phyloP scores from a whole-genome alignment of 2,329 filamentous ascomycete species.

The Chrysoporthe puriensis region DNA sequence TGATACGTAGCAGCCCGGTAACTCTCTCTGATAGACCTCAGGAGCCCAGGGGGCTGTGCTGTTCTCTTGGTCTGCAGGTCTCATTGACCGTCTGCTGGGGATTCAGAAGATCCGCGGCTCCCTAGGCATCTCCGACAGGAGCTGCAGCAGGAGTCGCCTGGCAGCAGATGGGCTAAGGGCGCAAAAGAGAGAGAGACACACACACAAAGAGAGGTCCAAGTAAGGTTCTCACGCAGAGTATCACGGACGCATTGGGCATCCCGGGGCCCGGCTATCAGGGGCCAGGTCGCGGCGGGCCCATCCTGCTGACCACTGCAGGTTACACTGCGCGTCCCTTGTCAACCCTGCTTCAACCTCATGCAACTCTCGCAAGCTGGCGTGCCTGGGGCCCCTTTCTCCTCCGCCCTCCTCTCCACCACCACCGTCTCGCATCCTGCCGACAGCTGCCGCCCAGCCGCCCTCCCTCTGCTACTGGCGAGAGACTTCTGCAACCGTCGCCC shows the following conservation, averaged over 20 bases:
- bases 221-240: not conserved
- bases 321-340: slow-evolving; percentile 5
- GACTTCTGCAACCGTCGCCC: slow-evolving; percentile 2
- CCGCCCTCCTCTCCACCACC: not conserved
- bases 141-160: not conserved
- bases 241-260: not conserved
- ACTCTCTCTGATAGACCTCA: too few relatives aligned
- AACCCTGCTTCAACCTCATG: slow-evolving; percentile 4
- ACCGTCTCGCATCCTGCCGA: not conserved
- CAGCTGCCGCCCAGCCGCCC: not conserved
- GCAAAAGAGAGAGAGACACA: not conserved
- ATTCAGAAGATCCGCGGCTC: too few relatives aligned
- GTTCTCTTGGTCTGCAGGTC: too few relatives aligned
- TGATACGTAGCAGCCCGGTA: too few relatives aligned
- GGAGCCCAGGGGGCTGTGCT: too few relatives aligned
- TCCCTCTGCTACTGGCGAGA: not conserved
- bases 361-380: slow-evolving; percentile 5
- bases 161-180: not conserved
- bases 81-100: too few relatives aligned
- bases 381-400: not conserved
- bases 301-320: slow-evolving; percentile 5
- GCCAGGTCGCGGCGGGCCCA: not conserved
- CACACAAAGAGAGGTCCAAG: not conserved
- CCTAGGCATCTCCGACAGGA: too few relatives aligned
- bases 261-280: slow-evolving; percentile 9